Evolutionary conservation across 345 rosid species (phyloP).

Genomic region (Alliaria petiolata): DNA sequence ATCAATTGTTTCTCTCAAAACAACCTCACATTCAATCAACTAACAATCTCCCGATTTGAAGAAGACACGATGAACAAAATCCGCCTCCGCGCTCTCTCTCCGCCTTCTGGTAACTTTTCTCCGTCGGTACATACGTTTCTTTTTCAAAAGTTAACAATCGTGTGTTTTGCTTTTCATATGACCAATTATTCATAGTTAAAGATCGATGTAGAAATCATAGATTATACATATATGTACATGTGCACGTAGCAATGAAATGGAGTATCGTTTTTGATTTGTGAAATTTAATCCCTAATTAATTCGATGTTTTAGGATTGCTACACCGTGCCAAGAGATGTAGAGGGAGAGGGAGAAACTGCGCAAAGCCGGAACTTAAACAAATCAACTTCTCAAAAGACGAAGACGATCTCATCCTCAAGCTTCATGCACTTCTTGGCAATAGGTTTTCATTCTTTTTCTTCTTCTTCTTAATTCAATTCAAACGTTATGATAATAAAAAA

Average conservation of each 20-base stretch:
- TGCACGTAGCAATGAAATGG: not conserved
- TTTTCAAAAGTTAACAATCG: not conserved
- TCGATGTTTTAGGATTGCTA: slow-evolving; percentile 37
- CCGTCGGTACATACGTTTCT: not conserved
- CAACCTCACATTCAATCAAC: slow-evolving; percentile 9
- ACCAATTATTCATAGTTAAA: not conserved
- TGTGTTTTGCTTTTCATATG: not conserved
- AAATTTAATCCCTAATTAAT: not conserved
- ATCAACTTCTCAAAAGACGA: slow-evolving; percentile 76
- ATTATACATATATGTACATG: not conserved
- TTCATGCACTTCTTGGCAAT: slow-evolving; percentile 87
- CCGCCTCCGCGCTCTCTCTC: slow-evolving; percentile 8
- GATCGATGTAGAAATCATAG: not conserved
- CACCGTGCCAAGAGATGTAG: slow-evolving; percentile 63
- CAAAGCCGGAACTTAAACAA: slow-evolving; percentile 54
- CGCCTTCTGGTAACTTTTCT: slow-evolving; percentile 18
- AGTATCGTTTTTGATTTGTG: not conserved
- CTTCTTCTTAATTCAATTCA: not conserved
- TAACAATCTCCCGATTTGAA: slow-evolving; percentile 13
- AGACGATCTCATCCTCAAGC: slow-evolving; percentile 89
- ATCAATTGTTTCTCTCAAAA: slow-evolving; percentile 1
- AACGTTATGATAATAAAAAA: not conserved
- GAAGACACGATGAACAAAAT: slow-evolving; percentile 25
- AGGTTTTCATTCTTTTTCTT: slow-evolving; percentile 35
- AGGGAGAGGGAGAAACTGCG: slow-evolving; percentile 54